Evolutionary conservation across 1,284 basidiomycete genomes (phyloP), one percentile per base, ranked within the genome.

Genomic region (Cutaneotrichosporon mucoides): DNA sequence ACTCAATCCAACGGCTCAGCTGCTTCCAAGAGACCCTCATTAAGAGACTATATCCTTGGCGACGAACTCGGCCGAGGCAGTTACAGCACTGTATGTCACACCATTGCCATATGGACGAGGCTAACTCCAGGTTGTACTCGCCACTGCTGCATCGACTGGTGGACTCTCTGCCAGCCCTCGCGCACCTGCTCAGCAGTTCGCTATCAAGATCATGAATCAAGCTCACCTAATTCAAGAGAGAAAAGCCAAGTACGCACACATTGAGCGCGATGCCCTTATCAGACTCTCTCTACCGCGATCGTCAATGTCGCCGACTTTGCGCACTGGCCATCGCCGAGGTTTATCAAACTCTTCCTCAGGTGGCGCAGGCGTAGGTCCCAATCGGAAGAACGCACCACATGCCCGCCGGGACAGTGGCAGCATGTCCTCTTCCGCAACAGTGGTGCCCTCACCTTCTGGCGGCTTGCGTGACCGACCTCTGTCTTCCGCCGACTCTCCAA

Each of bases 131-230:
- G 55, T 56, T 12, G 55, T 56, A 13, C 47, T 35, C 34, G 55
- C 55, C 34, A 56, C 55, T 4, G 36, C 55, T 8, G 54, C 42
- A 34, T 37, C 6, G 24, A 45, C n/a, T 7, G 52, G 52, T 11
- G 16, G 33, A 12, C 53, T 55, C 10, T 55, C 54, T 10, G 38
- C 54, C 0, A 56, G 34, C 15, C 44, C 54, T 6, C 49, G 53
- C 24, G 49, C 53, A 15, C 42, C 37, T 6, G 16, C 45, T 6
- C 53, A 52, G 8, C 66, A 73, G 44, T 82, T 79, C 61, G 81
- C 81, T 6, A 76, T 82, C 68, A 82, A 82, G 59, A 79, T 81
- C 36, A 79, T 82, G 65, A 80, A 82, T 64, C 81, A 82, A 65
- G 69, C 71, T 16, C 78, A 79, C 55, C 73, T 80, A 24, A 66